These are phyloP conservation scores for Cytospora piceae DNA, from an alignment of 2,329 filamentous ascomycete species.

Conservation along the genomic window DNA sequence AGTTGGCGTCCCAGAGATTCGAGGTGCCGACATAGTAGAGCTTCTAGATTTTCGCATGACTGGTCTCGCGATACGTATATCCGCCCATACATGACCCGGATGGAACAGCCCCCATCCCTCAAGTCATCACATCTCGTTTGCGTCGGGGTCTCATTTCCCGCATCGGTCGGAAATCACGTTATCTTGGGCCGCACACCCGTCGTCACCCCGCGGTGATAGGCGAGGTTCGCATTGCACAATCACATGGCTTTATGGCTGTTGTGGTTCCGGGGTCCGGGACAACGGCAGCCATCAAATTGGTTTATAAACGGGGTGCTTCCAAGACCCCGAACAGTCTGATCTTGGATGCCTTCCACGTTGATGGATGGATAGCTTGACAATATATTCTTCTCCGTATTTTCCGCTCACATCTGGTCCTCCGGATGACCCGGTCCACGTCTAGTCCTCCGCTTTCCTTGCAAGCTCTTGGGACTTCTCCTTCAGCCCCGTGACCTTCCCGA, in stretches of 20 bases:
- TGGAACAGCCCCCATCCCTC: not conserved
- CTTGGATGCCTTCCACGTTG: not conserved
- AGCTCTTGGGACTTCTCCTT: not conserved
- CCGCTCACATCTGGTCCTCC: not conserved
- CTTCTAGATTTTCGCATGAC: not conserved
- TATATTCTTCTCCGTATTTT: not conserved
- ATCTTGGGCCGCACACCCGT: not conserved
- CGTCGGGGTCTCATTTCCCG: constrained; percentile 5
- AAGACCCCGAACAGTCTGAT: not conserved
- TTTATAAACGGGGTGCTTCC: not conserved
- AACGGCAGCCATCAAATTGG: not conserved
- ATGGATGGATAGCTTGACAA: not conserved
- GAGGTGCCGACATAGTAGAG: not conserved
- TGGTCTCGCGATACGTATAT: not conserved
- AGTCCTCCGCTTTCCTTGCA: constrained; percentile 1
- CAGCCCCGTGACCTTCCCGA: constrained; percentile 13
- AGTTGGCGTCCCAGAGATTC: not conserved
- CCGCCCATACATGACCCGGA: not conserved
- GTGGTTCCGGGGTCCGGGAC: not conserved
- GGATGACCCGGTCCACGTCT: not conserved
- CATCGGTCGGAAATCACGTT: constrained; percentile 26
- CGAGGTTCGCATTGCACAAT: not conserved
- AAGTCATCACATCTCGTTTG: constrained; percentile 4
- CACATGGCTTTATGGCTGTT: not conserved
- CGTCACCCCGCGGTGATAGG: not conserved